phyloP scores from a whole-genome alignment of 306 rosid genomes.

The Inga laurina region DNA sequence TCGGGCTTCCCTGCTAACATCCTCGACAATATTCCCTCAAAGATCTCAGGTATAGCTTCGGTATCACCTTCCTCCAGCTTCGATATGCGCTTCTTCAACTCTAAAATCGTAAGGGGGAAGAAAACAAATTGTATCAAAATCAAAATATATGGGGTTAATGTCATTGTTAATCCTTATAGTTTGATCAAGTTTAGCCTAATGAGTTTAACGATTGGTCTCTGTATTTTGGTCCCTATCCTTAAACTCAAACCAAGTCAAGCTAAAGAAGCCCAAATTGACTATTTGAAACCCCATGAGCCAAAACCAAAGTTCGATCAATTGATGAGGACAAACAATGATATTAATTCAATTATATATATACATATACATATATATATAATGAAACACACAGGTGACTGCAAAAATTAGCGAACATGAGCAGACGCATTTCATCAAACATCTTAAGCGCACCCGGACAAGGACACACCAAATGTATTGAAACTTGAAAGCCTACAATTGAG shows the following conservation, averaged over 20 bases:
- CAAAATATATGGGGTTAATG: background rate
- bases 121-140: background rate
- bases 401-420: background rate
- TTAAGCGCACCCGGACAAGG: background rate
- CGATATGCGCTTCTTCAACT: constrained; percentile 62
- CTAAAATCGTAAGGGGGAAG: constrained; percentile 32
- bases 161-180: too few species aligned
- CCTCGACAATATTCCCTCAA: constrained; percentile 74
- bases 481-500: background rate
- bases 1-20: constrained; percentile 58
- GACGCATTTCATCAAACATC: constrained; percentile 42
- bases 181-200: too few species aligned
- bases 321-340: too few species aligned
- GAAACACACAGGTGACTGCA: background rate
- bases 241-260: too few species aligned
- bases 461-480: background rate
- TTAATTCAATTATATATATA: background rate
- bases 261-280: too few species aligned
- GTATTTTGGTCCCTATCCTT: too few species aligned
- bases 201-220: too few species aligned
- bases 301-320: too few species aligned
- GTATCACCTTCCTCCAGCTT: constrained; percentile 55
- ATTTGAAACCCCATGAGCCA: too few species aligned
- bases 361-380: background rate
- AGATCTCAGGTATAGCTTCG: constrained; percentile 63